Evolutionary conservation across 2,329 filamentous ascomycete genomes (phyloP).

Genomic region (Drechslerella stenobrocha): DNA sequence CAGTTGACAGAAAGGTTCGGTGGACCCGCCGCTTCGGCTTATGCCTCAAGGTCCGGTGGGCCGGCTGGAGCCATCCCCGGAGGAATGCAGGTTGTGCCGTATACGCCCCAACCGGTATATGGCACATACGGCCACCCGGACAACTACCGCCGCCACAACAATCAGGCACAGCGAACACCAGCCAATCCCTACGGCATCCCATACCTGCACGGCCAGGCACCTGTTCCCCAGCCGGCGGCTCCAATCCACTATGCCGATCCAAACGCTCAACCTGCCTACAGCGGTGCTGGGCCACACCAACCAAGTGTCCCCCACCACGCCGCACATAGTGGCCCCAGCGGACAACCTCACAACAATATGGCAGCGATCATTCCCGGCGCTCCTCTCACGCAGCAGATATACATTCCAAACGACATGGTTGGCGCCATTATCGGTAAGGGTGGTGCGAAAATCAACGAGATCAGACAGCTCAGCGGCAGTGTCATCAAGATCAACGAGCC

Average conservation of each 20-base stretch:
- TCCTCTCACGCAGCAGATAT: slow-evolving; percentile 95
- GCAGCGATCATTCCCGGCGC: slow-evolving; percentile 74
- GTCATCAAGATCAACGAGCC: slow-evolving; percentile 99
- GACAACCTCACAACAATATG: slow-evolving; percentile 66
- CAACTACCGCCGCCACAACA: slow-evolving; percentile 75
- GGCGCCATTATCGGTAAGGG: slow-evolving; percentile 99
- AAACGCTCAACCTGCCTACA: slow-evolving; percentile 73
- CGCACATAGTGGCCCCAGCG: slow-evolving; percentile 69
- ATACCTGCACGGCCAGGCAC: slow-evolving; percentile 72
- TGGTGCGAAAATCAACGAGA: slow-evolving; percentile 98
- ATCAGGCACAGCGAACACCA: slow-evolving; percentile 74
- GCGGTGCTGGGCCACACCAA: slow-evolving; percentile 76
- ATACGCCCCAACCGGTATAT: slow-evolving; percentile 87
- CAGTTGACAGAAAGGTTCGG: slow-evolving; percentile 96
- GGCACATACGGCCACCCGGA: slow-evolving; percentile 92
- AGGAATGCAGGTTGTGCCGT: slow-evolving; percentile 99
- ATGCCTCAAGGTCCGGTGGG: slow-evolving; percentile 90
- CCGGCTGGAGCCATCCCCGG: slow-evolving; percentile 92
- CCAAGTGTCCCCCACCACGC: slow-evolving; percentile 67
- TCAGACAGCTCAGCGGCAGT: slow-evolving; percentile 91
- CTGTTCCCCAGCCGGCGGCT: slow-evolving; percentile 65
- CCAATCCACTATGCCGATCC: slow-evolving; percentile 79
- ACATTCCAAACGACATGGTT: slow-evolving; percentile 99
- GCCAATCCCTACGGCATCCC: slow-evolving; percentile 70
- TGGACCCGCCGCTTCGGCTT: slow-evolving; percentile 93